Conservation (phyloP, 139 green algal genomes). For the Gonium pectorale region DNA sequence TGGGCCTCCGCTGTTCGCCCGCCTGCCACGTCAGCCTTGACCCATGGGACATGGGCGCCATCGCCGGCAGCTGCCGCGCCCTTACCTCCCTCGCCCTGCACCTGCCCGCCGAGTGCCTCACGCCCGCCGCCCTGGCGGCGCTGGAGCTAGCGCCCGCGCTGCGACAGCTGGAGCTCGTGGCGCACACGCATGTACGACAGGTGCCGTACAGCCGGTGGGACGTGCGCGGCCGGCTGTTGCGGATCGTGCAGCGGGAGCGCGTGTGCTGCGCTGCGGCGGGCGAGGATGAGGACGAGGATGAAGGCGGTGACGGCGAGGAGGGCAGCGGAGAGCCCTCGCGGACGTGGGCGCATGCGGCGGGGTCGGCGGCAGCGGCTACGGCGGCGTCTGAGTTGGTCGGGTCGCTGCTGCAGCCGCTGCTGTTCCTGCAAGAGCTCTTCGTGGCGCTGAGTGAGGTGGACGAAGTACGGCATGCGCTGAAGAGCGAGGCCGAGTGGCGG, state of each 20-base stretch:
- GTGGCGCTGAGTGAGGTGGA: neutral
- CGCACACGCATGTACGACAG: neutral
- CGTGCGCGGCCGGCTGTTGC: neutral
- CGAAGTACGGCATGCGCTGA: neutral
- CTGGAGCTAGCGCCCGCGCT: neutral
- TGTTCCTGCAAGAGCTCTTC: conserved; percentile 23
- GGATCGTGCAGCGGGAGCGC: too few species aligned
- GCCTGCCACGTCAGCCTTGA: neutral
- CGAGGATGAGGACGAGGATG: too few species aligned
- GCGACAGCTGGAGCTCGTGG: neutral
- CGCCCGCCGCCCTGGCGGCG: neutral
- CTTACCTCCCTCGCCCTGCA: neutral
- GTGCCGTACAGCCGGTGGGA: neutral
- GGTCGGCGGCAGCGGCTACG: neutral
- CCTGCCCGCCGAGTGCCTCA: neutral
- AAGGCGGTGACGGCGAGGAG: too few species aligned
- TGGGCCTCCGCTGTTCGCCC: neutral
- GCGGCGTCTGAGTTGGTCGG: neutral
- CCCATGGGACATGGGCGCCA: neutral
- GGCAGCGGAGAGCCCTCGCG: too few species aligned
- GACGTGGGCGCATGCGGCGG: neutral
- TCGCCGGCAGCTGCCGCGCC: neutral
- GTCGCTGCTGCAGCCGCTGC: conserved; percentile 3
- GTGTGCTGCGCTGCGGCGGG: too few species aligned
- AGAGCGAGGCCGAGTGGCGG: conserved; percentile 4